Evolutionary conservation across 2,329 filamentous ascomycete species (phyloP), one percentile per base, ranked within the genome.

Genomic region (Xylaria sp.): DNA sequence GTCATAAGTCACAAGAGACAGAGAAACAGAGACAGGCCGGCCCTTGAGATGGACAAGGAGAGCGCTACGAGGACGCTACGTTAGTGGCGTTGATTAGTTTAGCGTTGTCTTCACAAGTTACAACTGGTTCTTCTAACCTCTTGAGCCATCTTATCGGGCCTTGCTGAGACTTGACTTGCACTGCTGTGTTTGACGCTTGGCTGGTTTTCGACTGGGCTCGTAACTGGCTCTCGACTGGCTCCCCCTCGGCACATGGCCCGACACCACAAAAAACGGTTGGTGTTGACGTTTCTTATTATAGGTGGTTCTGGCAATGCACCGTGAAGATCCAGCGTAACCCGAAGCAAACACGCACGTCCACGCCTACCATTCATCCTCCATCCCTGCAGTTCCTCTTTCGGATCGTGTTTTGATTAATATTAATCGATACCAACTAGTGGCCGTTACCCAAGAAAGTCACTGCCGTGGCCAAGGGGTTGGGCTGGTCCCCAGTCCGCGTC

Each of bases 241-340:
- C 59, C 51, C 23, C 37, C 52, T 61, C 61, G 61, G 61, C 59
- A 58, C 49, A 61, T 59, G 59, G 52, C 52, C 57, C 59, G 48
- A 57, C 51, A 58, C 59, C 59, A 61, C 54, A 57, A 55, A 61
- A 61, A 61, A 58, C 56, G 58, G 56, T 54, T 62, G 53, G 47
- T 57, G 47, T 63, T 59, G 51, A 55, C 54, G 54, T 55, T 60
- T 47, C 59, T 63, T 52, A 55, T 58, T 50, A 51, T 54, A 62
- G 37, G 13, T n/a, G 9, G 11, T 42, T 42, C 9, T 9, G 37
- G 37, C 13, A 6, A 42, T 42, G 42, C 42, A 46, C 42, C n/a
- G 42, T 46, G 42, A 46, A 46, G 42, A n/a, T 16, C 42, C 10
- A 16, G 13, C 37, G 37, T 18, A 48, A 19, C 46, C 7, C 46